Evolutionary conservation across 805 yeast species (phyloP).

Genomic region (Metschnikowia reukaufii): DNA sequence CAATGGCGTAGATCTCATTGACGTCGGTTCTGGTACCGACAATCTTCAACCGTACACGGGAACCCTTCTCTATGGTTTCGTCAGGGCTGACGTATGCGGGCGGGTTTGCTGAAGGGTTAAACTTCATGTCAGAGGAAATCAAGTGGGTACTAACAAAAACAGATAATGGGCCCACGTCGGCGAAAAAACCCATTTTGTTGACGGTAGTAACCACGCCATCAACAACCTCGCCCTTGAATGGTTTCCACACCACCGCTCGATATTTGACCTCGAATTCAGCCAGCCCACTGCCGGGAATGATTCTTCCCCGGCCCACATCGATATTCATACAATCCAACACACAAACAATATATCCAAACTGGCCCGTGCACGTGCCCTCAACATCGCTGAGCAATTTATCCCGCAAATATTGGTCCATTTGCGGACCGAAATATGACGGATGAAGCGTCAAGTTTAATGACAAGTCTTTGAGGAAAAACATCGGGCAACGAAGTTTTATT

Average conservation of each 20-base stretch:
- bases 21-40: conserved; percentile 98
- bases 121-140: conserved; percentile 91
- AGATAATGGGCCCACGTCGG: conserved; percentile 95
- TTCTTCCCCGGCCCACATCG: conserved; percentile 92
- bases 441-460: conserved; percentile 90
- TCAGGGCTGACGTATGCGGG: conserved; percentile 97
- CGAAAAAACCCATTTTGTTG: conserved; percentile 93
- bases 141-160: conserved; percentile 94
- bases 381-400: conserved; percentile 91
- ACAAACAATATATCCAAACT: conserved; percentile 95
- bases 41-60: conserved; percentile 89
- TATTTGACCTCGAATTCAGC: conserved; percentile 97
- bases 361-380: conserved; percentile 98
- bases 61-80: conserved; percentile 91
- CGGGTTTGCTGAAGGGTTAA: conserved; percentile 93
- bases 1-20: conserved; percentile 95
- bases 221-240: conserved; percentile 98
- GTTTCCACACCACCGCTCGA: conserved; percentile 96
- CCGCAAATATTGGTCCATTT: conserved; percentile 90
- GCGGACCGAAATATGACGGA: conserved; percentile 97
- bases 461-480: conserved; percentile 71
- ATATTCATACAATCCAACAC: conserved; percentile 92
- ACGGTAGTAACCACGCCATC: conserved; percentile 95
- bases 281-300: conserved; percentile 87
- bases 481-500: conserved; percentile 16